Evolutionary conservation across 257 asterid species (phyloP).

Genomic region (Haberlea rhodopensis): DNA sequence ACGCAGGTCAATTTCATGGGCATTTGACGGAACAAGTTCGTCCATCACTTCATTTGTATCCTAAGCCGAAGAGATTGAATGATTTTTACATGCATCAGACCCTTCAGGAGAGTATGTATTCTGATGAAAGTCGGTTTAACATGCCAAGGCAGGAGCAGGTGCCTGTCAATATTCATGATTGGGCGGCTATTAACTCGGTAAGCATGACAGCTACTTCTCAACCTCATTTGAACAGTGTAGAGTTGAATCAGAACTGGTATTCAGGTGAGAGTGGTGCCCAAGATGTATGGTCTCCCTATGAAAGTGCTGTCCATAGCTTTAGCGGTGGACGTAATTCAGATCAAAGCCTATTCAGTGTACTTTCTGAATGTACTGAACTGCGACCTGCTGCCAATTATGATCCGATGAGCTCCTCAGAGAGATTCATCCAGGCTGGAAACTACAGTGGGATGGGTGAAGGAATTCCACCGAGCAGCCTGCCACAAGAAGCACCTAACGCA

Average conservation of each 20-base stretch:
- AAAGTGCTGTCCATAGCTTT: conserved; percentile 42
- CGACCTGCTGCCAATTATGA: conserved; percentile 44
- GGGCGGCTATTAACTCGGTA: conserved; percentile 43
- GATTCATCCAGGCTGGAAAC: conserved; percentile 47
- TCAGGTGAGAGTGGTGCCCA: conserved; percentile 44
- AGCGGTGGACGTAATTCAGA: conserved; percentile 53
- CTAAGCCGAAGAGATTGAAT: conserved; percentile 59
- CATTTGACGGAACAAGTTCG: conserved; percentile 53
- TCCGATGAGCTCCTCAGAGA: conserved; percentile 42
- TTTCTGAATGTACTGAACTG: conserved; percentile 64
- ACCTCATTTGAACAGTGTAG: conserved; percentile 49
- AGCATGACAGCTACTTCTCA: conserved; percentile 47
- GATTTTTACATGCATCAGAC: conserved; percentile 52
- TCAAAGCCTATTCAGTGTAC: conserved; percentile 69
- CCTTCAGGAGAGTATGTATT: conserved; percentile 42
- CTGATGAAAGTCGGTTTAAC: conserved; percentile 48
- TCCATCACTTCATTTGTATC: conserved; percentile 45
- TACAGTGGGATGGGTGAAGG: conserved; percentile 44
- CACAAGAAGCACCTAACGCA: conserved; percentile 46
- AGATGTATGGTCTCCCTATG: conserved; percentile 60
- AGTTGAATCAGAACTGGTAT: conserved; percentile 54
- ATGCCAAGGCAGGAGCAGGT: conserved; percentile 45
- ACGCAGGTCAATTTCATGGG: conserved; percentile 51
- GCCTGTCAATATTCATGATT: conserved; percentile 44
- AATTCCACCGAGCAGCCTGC: conserved; percentile 44